Evolutionary conservation across 1,284 basidiomycete genomes (phyloP).

Genomic region (Microbotryum intermedium): DNA sequence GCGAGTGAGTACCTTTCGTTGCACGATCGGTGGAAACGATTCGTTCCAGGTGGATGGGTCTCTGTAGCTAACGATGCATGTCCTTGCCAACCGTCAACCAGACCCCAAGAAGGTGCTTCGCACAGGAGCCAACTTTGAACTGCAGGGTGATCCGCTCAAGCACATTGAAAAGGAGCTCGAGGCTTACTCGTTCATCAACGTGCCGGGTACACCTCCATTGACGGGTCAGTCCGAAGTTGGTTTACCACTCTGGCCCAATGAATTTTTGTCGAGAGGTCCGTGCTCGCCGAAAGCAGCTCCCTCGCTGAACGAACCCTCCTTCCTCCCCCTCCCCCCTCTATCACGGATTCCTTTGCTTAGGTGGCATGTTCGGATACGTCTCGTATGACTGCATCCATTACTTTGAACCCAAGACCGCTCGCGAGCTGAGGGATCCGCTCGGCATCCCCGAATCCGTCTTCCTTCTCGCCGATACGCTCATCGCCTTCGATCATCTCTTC

Average conservation of each 20-base stretch:
- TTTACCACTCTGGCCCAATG: neutral
- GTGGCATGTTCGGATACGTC: constrained; percentile 96
- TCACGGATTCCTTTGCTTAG: constrained; percentile 42
- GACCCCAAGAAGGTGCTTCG: constrained; percentile 89
- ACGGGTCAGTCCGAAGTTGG: constrained; percentile 47
- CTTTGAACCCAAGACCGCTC: constrained; percentile 85
- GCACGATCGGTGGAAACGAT: neutral
- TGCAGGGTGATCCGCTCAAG: constrained; percentile 76
- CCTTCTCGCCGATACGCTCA: constrained; percentile 89
- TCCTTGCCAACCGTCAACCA: constrained; percentile 37
- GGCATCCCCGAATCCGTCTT: constrained; percentile 90
- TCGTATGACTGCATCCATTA: constrained; percentile 93
- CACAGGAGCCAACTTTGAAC: constrained; percentile 74
- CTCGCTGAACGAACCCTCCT: too few species aligned
- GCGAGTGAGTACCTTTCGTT: constrained; percentile 54
- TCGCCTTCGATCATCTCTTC: constrained; percentile 96
- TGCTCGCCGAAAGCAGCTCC: too few species aligned
- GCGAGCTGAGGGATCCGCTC: constrained; percentile 60
- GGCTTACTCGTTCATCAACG: constrained; percentile 78
- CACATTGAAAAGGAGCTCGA: constrained; percentile 79
- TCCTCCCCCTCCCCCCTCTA: too few species aligned
- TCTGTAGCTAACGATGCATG: neutral
- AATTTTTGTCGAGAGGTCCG: too few species aligned
- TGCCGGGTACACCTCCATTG: constrained; percentile 86
- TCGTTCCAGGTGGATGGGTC: neutral